A percentile compares a stretch with the other conserved stretches of the same genome.
These are phyloP conservation scores for Aphanomyces cochlioides DNA, from an alignment of 352 stramenopile species.

Conservation along the genomic window DNA sequence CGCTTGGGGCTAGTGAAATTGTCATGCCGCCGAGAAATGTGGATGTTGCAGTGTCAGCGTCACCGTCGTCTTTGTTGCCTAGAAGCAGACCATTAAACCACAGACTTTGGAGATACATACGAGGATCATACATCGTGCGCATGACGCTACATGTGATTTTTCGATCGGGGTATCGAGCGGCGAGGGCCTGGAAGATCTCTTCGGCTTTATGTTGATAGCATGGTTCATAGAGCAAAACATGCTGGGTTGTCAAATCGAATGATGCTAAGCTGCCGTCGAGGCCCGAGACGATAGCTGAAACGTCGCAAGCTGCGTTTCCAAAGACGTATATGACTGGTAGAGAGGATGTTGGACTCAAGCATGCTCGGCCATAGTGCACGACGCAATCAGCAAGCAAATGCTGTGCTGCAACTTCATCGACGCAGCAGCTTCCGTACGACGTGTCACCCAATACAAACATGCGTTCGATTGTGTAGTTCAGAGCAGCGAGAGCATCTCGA, in stretches of 20 bases:
- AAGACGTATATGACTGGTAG: constrained; percentile 91
- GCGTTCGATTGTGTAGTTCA: constrained; percentile 50
- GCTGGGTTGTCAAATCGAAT: constrained; percentile 42
- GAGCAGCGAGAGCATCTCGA: constrained; percentile 34
- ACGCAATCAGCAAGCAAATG: constrained; percentile 92
- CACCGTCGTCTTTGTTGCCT: background rate
- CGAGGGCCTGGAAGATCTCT: constrained; percentile 46
- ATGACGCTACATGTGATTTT: constrained; percentile 58
- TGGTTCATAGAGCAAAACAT: constrained; percentile 90
- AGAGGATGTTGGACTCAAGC: constrained; percentile 76
- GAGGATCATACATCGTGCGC: constrained; percentile 67
- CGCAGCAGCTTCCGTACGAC: constrained; percentile 94
- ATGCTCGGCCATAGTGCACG: constrained; percentile 94
- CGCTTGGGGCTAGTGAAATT: constrained; percentile 36
- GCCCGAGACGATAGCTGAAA: constrained; percentile 42
- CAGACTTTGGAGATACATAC: background rate
- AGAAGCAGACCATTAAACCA: constrained; percentile 30
- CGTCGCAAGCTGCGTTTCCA: constrained; percentile 69
- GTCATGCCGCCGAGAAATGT: constrained; percentile 60
- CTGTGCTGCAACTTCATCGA: constrained; percentile 93
- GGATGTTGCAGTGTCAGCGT: background rate
- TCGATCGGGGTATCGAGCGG: constrained; percentile 39
- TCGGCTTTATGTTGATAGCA: constrained; percentile 81
- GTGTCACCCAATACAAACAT: constrained; percentile 95
- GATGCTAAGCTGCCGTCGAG: constrained; percentile 37